phyloP scores from a whole-genome alignment of 2,329 filamentous ascomycete species.

The Colletotrichum sp. region DNA sequence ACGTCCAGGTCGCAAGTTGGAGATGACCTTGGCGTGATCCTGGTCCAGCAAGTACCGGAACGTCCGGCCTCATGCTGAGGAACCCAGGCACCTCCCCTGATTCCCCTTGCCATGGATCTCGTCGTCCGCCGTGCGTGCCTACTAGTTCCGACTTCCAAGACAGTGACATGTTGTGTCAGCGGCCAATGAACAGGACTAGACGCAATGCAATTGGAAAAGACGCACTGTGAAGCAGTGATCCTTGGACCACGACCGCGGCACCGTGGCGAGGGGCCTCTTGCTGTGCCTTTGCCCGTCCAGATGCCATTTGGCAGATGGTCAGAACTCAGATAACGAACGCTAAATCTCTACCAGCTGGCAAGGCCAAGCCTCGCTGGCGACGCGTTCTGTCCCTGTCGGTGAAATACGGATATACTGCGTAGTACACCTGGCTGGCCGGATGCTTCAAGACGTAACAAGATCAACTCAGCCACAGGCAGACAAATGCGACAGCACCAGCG shows the following conservation, averaged over 20 bases:
- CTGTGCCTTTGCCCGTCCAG: not conserved
- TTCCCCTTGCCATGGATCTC: not conserved
- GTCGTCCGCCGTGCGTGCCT: not conserved
- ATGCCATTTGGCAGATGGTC: not conserved
- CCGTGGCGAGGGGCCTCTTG: not conserved
- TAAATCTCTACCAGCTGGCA: not conserved
- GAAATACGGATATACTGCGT: not conserved
- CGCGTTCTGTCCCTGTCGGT: not conserved
- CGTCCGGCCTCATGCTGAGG: not conserved
- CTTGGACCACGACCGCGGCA: not conserved
- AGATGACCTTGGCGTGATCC: not conserved
- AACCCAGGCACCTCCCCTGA: not conserved
- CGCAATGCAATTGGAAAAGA: not conserved
- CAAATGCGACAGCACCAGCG: not conserved
- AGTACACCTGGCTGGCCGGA: not conserved
- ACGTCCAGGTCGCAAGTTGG: not conserved
- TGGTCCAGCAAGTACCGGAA: constrained; percentile 1
- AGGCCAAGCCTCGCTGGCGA: not conserved
- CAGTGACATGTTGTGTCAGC: not conserved
- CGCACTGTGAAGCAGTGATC: not conserved
- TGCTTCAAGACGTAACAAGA: not conserved
- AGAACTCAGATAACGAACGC: not conserved
- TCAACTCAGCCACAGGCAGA: not conserved
- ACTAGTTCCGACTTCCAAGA: not conserved
- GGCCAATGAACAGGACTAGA: not conserved